Evolutionary conservation across 1,139 yeast species (phyloP).

Genomic region (Hyphopichia pseudoburtonii): DNA sequence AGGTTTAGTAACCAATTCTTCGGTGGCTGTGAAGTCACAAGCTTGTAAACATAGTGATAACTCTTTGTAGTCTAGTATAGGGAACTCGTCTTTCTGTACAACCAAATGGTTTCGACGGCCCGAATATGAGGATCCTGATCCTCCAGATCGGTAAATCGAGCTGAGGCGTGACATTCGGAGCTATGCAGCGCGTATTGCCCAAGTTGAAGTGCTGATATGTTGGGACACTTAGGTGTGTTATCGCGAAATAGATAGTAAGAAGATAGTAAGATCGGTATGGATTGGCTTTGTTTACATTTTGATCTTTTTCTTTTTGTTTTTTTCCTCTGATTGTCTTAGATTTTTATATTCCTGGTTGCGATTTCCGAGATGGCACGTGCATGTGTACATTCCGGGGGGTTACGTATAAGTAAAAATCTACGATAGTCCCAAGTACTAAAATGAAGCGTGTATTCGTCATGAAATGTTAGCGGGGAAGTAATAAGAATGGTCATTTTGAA

Average conservation of each 20-base stretch:
- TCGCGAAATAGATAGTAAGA: constrained; percentile 1
- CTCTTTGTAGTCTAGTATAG: constrained; percentile 65
- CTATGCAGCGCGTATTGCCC: too few relatives aligned
- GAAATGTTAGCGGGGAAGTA: too few relatives aligned
- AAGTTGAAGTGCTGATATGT: too few relatives aligned
- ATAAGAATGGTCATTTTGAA: constrained; percentile 1
- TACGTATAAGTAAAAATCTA: too few relatives aligned
- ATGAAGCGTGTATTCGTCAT: too few relatives aligned
- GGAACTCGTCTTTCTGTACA: constrained; percentile 48
- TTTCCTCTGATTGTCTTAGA: too few relatives aligned
- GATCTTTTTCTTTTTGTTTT: constrained; percentile 9
- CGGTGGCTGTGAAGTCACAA: constrained; percentile 63
- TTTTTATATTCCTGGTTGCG: too few relatives aligned
- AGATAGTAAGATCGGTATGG: too few relatives aligned
- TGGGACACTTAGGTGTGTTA: not conserved
- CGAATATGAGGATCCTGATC: constrained; percentile 15
- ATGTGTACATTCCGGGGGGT: too few relatives aligned
- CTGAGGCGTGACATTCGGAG: constrained; percentile 28
- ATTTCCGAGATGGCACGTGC: too few relatives aligned
- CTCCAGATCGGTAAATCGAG: constrained; percentile 24
- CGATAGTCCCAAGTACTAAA: too few relatives aligned
- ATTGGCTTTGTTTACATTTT: constrained; percentile 4
- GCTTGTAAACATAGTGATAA: constrained; percentile 60
- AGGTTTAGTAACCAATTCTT: constrained; percentile 65
- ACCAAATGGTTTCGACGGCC: constrained; percentile 9